A percentile compares a stretch with the other conserved stretches of the same genome.
phyloP scores from a whole-genome alignment of 2,329 filamentous ascomycete genomes.

The Atkinsonella texensis region DNA sequence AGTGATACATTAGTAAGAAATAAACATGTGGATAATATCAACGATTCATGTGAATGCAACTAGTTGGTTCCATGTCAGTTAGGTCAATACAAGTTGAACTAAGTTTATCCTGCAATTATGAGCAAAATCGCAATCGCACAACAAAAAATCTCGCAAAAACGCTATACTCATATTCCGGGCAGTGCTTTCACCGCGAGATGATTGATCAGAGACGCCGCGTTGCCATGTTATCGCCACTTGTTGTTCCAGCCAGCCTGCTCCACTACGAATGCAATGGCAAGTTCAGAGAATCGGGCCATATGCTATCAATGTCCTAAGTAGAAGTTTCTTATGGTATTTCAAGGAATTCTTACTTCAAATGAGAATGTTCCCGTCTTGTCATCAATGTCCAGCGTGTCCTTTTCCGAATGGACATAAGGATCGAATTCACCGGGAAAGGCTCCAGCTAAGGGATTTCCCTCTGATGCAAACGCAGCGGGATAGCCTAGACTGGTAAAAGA shows the following conservation, averaged over 20 bases:
- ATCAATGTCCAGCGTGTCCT: constrained; percentile 26
- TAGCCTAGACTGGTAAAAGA: constrained; percentile 27
- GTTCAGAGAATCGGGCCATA: constrained; percentile 28
- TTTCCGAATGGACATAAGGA: constrained; percentile 24
- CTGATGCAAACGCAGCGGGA: constrained; percentile 25
- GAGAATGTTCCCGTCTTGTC: constrained; percentile 26
- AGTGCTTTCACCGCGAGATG: no score
- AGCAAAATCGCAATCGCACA: no score
- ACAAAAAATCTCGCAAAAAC: no score
- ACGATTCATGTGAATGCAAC: no score
- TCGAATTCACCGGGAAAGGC: constrained; percentile 22
- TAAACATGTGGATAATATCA: background rate
- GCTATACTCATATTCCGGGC: no score
- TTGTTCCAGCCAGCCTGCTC: constrained; percentile 30
- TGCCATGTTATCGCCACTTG: constrained; percentile 20
- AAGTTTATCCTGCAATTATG: no score
- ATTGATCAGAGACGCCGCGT: background rate
- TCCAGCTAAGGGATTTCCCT: constrained; percentile 22
- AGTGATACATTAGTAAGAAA: background rate
- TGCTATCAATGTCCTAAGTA: constrained; percentile 13
- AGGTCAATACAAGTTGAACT: no score
- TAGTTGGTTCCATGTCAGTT: no score
- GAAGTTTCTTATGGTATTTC: background rate
- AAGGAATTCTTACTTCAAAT: constrained; percentile 18
- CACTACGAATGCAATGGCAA: constrained; percentile 26